phyloP scores from a whole-genome alignment of 768 basidiomycete genomes.

The Dendrothele bispora region DNA sequence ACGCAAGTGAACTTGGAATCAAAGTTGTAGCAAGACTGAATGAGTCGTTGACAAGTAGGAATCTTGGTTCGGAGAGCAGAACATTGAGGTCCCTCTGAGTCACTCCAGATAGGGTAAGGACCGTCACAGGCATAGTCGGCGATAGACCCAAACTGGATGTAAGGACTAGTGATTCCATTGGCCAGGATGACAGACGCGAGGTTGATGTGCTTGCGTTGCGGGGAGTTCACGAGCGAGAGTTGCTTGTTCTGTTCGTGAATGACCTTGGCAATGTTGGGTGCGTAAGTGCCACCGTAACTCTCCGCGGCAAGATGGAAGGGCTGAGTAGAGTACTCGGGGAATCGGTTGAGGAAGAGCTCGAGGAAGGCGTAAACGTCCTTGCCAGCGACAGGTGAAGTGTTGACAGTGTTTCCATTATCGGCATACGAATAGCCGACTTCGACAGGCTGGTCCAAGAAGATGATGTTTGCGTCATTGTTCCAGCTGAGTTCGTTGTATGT shows the following conservation, averaged over 20 bases:
- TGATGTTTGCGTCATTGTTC: slow-evolving; percentile 78
- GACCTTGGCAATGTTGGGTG: slow-evolving; percentile 81
- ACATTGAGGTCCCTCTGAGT: slow-evolving; percentile 68
- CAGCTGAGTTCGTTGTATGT: slow-evolving; percentile 80
- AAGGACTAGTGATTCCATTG: slow-evolving; percentile 85
- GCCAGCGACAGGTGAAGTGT: slow-evolving; percentile 82
- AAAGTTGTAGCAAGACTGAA: slow-evolving; percentile 68
- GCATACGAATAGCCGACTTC: slow-evolving; percentile 91
- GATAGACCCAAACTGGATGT: slow-evolving; percentile 74
- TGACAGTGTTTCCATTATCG: slow-evolving; percentile 70
- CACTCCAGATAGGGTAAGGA: slow-evolving; percentile 79
- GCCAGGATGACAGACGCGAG: slow-evolving; percentile 83
- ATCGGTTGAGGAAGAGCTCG: slow-evolving; percentile 76
- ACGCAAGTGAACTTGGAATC: slow-evolving; percentile 65
- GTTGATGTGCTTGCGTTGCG: slow-evolving; percentile 70
- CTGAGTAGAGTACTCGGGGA: slow-evolving; percentile 64
- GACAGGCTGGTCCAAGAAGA: slow-evolving; percentile 81
- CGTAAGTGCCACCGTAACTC: slow-evolving; percentile 78
- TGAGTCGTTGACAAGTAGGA: slow-evolving; percentile 72
- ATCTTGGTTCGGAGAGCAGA: slow-evolving; percentile 59
- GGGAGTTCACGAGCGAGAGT: slow-evolving; percentile 34
- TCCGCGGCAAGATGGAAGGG: slow-evolving; percentile 84
- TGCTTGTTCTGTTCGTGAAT: slow-evolving; percentile 80
- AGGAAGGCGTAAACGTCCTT: slow-evolving; percentile 89
- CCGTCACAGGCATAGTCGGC: slow-evolving; percentile 85